phyloP scores from a whole-genome alignment of 371 early-diverging fungal species.

The Syncephalastrum monosporum region DNA sequence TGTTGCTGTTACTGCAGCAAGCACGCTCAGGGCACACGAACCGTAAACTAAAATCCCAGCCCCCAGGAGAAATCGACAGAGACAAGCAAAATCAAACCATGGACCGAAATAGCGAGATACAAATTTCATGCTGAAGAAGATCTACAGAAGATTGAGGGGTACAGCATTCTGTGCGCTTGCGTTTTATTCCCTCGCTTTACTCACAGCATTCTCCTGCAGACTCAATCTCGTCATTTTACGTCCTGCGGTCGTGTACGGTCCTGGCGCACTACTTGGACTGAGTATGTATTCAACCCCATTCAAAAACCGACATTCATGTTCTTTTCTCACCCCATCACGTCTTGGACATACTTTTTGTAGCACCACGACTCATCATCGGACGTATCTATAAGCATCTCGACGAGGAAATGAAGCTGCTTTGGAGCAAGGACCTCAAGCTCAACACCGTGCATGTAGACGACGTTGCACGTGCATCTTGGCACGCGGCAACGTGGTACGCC shows the following conservation, averaged over 20 bases:
- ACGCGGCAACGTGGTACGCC: constrained; percentile 60
- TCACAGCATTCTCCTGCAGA: constrained; percentile 21
- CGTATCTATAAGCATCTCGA: constrained; percentile 81
- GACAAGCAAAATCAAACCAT: constrained; percentile 74
- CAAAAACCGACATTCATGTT: constrained; percentile 1
- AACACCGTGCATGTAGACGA: constrained; percentile 93
- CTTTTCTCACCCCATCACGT: background rate
- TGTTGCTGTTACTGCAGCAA: no score
- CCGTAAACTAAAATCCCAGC: background rate
- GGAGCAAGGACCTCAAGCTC: constrained; percentile 86
- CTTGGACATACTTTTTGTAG: constrained; percentile 27
- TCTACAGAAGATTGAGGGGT: constrained; percentile 59
- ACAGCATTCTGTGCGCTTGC: constrained; percentile 6
- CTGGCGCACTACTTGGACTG: constrained; percentile 73
- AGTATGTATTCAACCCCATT: constrained; percentile 51
- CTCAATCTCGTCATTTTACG: constrained; percentile 80
- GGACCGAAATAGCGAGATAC: constrained; percentile 77
- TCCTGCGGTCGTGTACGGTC: constrained; percentile 92
- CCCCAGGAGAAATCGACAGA: constrained; percentile 71
- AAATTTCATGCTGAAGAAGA: constrained; percentile 84
- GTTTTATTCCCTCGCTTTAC: no score
- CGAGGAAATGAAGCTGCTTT: constrained; percentile 88
- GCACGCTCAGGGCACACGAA: no score
- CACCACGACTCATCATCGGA: constrained; percentile 89
- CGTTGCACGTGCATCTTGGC: constrained; percentile 79